Percentiles rank a stretch among this genome's conserved stretches.
Conservation (phyloP, 2,329 filamentous ascomycete genomes). For the Pseudofabraea citricarpa region DNA sequence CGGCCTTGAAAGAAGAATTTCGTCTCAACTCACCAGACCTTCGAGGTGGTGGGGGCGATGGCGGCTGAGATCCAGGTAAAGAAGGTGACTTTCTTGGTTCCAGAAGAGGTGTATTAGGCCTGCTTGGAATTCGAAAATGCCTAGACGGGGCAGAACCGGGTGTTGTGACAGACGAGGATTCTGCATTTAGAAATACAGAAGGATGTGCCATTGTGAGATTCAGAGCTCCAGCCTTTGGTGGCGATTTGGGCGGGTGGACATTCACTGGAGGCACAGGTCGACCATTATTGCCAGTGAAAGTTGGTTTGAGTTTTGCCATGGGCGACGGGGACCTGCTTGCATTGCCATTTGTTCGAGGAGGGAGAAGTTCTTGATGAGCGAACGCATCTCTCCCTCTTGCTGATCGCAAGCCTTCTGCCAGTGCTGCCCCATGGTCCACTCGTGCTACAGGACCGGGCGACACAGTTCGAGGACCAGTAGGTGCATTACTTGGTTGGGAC, state of each 20-base stretch:
- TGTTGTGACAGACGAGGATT: constrained; percentile 30
- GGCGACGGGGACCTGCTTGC: constrained; percentile 19
- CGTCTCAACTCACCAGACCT: constrained; percentile 55
- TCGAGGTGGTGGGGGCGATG: constrained; percentile 59
- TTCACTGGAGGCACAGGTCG: constrained; percentile 52
- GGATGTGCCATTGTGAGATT: constrained; percentile 19
- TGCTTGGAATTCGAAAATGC: constrained; percentile 49
- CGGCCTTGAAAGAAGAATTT: constrained; percentile 32
- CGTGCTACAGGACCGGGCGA: constrained; percentile 20
- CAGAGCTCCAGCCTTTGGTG: constrained; percentile 42
- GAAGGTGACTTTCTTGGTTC: constrained; percentile 46
- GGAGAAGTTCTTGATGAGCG: constrained; percentile 17
- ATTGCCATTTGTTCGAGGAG: constrained; percentile 15
- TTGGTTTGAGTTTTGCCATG: constrained; percentile 10
- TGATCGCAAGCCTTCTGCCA: constrained; percentile 11
- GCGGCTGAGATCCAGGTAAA: constrained; percentile 43
- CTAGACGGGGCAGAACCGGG: constrained; percentile 33
- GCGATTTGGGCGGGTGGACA: constrained; percentile 66
- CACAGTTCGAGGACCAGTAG: constrained; percentile 16
- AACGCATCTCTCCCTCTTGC: constrained; percentile 19
- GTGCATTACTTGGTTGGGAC: constrained; percentile 31
- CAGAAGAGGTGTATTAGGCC: constrained; percentile 47
- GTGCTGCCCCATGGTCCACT: constrained; percentile 11
- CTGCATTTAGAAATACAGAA: constrained; percentile 21
- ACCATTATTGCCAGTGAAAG: constrained; percentile 8